Evolutionary conservation across 768 basidiomycete genomes (phyloP), one percentile per base, ranked within the genome.

Genomic region (Cyathus striatus): DNA sequence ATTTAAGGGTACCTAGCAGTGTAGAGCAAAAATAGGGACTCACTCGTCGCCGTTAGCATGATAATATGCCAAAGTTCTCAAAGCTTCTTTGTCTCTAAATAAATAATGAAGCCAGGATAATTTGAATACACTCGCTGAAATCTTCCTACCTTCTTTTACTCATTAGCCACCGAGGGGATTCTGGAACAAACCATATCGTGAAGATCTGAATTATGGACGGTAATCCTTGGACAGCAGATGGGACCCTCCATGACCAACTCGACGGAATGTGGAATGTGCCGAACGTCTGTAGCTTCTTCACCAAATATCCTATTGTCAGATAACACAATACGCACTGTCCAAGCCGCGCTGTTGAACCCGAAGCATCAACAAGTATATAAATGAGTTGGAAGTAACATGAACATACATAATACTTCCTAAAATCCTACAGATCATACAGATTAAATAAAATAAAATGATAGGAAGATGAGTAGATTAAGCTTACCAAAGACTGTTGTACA

Each of bases 41-140:
- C 33, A 64, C 59, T 59, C 52, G 46, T 80, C 64, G 6, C 76
- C 76, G 40, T 71, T 63, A 3, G 74, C 74, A 55, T 84, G 81
- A 49, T 79, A 79, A 46, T 75, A 69, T 1, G 76, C 76, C 10
- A 84, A 56, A 5, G 71, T 69, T 20, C 59, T 48, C 13, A 70
- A 60, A 0, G 81, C 81, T 44, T 78, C 60, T 10, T 65, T 68
- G 17, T 73, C 64, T 35, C 71, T 61, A 42, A 30, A 32, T 12
- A 32, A 32, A n/a, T n/a, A n/a, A n/a, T n/a, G n/a, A n/a, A n/a
- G n/a, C 27, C 10, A 38, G 18, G 14, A 38, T 38, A 22, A 12
- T 38, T 12, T 16, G 3, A 18, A 12, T 38, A 38, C 14, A 16
- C 13, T 2, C 36, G 21, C 20, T 12, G 16, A 22, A 16, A 10